Percentiles rank a stretch among this genome's conserved stretches.
Conservation (phyloP, 768 basidiomycete species). For the Boletus sp. region DNA sequence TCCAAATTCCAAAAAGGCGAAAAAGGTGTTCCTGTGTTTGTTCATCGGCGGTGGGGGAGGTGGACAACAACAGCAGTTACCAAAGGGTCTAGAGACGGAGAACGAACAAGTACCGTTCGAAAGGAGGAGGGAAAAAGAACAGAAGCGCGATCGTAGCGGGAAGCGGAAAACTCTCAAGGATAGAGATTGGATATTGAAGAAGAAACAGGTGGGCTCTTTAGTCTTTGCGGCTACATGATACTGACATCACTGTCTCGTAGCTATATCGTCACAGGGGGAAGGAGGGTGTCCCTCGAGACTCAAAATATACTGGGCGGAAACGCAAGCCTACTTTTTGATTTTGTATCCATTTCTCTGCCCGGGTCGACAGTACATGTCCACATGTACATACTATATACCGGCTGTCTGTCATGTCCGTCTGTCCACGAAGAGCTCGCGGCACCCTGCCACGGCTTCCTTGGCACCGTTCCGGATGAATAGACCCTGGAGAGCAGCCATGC, state of each 20-base stretch:
- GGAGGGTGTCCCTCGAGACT: conserved; percentile 79
- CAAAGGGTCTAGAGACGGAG: conserved; percentile 73
- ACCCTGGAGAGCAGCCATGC: conserved; percentile 97
- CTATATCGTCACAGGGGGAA: conserved; percentile 84
- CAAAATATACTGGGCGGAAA: conserved; percentile 91
- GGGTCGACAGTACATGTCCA: not conserved
- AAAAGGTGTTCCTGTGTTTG: conserved; percentile 91
- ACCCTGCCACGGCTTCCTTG: conserved; percentile 51
- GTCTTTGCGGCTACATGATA: not conserved
- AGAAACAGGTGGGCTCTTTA: conserved; percentile 76
- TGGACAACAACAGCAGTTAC: conserved; percentile 61
- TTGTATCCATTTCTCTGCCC: not conserved
- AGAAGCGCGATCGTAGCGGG: conserved; percentile 52
- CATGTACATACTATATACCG: conserved; percentile 10
- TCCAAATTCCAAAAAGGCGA: conserved; percentile 94
- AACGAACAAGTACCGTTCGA: conserved; percentile 70
- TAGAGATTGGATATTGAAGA: conserved; percentile 92
- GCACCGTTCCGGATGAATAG: conserved; percentile 81
- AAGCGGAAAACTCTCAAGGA: conserved; percentile 75
- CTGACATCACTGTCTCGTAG: conserved; percentile 36
- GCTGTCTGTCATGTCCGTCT: conserved; percentile 27
- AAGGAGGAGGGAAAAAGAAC: conserved; percentile 69
- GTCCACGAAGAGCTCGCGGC: conserved; percentile 41
- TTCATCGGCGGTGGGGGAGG: conserved; percentile 79
- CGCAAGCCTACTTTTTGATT: conserved; percentile 73